Evolutionary conservation across 1,284 basidiomycete species (phyloP).

Genomic region (Stygiomarasmius scandens): DNA sequence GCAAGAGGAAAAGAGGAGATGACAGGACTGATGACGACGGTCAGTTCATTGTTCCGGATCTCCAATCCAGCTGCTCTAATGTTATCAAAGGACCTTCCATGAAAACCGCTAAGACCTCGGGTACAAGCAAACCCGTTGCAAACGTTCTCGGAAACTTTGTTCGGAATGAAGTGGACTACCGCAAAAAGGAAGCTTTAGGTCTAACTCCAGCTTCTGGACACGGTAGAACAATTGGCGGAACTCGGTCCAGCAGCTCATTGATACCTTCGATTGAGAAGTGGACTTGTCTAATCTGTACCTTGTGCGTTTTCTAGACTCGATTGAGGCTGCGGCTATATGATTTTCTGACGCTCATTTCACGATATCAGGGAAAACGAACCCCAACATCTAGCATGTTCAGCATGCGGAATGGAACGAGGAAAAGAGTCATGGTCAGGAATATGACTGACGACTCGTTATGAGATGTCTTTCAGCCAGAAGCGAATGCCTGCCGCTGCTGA

Average conservation of each 20-base stretch:
- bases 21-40: constrained; percentile 16
- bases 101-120: constrained; percentile 8
- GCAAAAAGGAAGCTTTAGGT: constrained; percentile 52
- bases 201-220: constrained; percentile 33
- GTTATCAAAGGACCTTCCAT: constrained; percentile 1
- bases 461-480: not conserved
- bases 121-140: constrained; percentile 13
- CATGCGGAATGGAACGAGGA: constrained; percentile 43
- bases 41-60: constrained; percentile 12
- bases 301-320: constrained; percentile 40
- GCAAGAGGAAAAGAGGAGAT: constrained; percentile 14
- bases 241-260: constrained; percentile 8
- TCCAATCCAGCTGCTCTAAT: constrained; percentile 6
- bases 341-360: not conserved
- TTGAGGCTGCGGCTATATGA: constrained; percentile 7
- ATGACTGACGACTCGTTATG: not conserved
- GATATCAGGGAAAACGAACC: constrained; percentile 47
- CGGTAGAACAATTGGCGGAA: constrained; percentile 30
- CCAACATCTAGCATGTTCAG: constrained; percentile 53
- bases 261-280: constrained; percentile 29
- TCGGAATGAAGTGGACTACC: constrained; percentile 45
- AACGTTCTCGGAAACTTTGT: constrained; percentile 42
- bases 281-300: constrained; percentile 56
- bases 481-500: too few relatives aligned
- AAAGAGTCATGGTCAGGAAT: constrained; percentile 23